phyloP scores from a whole-genome alignment of 176 grass and related monocot species.

The Phyllostachys edulis region DNA sequence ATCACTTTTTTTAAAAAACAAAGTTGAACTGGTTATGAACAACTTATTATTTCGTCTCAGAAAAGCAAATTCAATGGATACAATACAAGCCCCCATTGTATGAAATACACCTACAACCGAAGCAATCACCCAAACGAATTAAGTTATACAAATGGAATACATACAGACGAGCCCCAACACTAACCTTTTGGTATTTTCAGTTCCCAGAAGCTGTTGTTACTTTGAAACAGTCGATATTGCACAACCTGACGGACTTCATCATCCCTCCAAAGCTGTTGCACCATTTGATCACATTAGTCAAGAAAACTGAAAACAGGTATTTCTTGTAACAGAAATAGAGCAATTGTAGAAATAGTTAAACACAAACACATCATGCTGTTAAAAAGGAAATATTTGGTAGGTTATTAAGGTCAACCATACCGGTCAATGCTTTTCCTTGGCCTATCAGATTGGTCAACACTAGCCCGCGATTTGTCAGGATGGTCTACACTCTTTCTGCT shows the following conservation, averaged over 20 bases:
- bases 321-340: not conserved
- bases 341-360: not conserved
- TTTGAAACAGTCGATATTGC: constrained; percentile 98
- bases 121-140: constrained; percentile 67
- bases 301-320: not conserved
- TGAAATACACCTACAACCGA: constrained; percentile 37
- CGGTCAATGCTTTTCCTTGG: constrained; percentile 95
- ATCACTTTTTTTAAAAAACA: not conserved
- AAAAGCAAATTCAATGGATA: constrained; percentile 24
- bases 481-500: constrained; percentile 69
- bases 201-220: constrained; percentile 66
- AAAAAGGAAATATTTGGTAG: not conserved
- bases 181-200: constrained; percentile 53
- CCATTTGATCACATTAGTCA: constrained; percentile 25
- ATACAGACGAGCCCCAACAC: constrained; percentile 48
- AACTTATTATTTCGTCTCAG: constrained; percentile 33
- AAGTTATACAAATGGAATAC: constrained; percentile 51
- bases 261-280: constrained; percentile 84
- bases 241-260: constrained; percentile 81
- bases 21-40: constrained; percentile 5
- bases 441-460: constrained; percentile 76
- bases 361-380: not conserved
- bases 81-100: constrained; percentile 30
- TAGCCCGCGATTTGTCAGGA: constrained; percentile 59
- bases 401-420: constrained; percentile 38